phyloP scores from a whole-genome alignment of 2,329 filamentous ascomycete genomes.

The Helicocarpus griseus region DNA sequence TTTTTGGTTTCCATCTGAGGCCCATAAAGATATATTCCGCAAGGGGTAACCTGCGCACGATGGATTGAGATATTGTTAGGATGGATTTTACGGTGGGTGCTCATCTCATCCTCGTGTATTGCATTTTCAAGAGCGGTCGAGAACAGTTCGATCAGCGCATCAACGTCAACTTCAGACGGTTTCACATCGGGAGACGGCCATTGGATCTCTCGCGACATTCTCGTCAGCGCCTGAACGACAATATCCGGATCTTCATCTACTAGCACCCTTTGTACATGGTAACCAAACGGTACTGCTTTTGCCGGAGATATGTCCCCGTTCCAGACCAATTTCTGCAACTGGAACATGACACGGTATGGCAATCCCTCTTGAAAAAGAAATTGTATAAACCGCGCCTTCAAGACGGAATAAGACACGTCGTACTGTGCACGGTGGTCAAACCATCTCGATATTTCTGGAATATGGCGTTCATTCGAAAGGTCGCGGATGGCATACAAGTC shows the following conservation, averaged over 20 bases:
- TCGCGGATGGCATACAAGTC: slow-evolving; percentile 20
- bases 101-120: not conserved
- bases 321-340: slow-evolving; percentile 53
- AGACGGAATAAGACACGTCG: slow-evolving; percentile 2
- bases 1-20: slow-evolving; percentile 56
- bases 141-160: slow-evolving; percentile 34
- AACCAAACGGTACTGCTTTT: slow-evolving; percentile 41
- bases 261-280: slow-evolving; percentile 27
- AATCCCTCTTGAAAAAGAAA: slow-evolving; percentile 21
- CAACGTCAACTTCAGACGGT: slow-evolving; percentile 31
- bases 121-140: slow-evolving; percentile 1
- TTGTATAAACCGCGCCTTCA: slow-evolving; percentile 6
- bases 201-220: slow-evolving; percentile 43
- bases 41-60: slow-evolving; percentile 51
- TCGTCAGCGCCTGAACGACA: slow-evolving; percentile 42
- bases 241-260: slow-evolving; percentile 3
- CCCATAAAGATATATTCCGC: slow-evolving; percentile 40
- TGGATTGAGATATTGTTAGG: slow-evolving; percentile 43
- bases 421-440: slow-evolving; percentile 10
- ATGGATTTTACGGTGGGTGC: slow-evolving; percentile 1
- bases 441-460: slow-evolving; percentile 16
- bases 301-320: slow-evolving; percentile 54
- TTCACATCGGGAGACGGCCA: slow-evolving; percentile 46
- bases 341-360: slow-evolving; percentile 50
- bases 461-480: slow-evolving; percentile 15